Conservation (phyloP, 768 basidiomycete species). For the Phaffia tasmanica region DNA sequence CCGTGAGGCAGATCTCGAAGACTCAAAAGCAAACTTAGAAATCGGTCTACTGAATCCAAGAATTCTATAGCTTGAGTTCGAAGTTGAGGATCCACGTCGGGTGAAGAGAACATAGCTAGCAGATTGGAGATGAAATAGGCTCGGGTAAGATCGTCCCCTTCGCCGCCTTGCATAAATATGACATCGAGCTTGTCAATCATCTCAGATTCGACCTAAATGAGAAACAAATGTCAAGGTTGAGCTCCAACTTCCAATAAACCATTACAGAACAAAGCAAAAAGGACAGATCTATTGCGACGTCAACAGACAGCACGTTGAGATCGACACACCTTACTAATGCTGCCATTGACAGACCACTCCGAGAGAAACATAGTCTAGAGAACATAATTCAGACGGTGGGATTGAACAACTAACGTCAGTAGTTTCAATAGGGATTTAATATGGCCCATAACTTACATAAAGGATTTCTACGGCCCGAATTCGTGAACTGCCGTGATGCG, state of each 20-base stretch:
- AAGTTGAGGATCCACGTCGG: slow-evolving; percentile 66
- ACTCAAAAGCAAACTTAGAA: slow-evolving; percentile 78
- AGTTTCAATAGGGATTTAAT: too few species aligned
- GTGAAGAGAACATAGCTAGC: slow-evolving; percentile 74
- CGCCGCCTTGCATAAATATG: slow-evolving; percentile 84
- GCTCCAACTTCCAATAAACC: neutral
- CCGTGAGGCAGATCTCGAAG: slow-evolving; percentile 82
- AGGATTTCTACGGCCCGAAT: slow-evolving; percentile 84
- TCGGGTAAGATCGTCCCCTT: slow-evolving; percentile 74
- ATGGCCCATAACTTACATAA: slow-evolving; percentile 40
- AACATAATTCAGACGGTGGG: neutral
- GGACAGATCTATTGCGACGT: neutral
- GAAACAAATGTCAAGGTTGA: neutral
- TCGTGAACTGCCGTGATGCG: slow-evolving; percentile 84
- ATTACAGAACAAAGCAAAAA: neutral
- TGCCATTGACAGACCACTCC: slow-evolving; percentile 70
- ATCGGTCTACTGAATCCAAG: slow-evolving; percentile 79
- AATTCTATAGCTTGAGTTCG: slow-evolving; percentile 50
- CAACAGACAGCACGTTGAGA: neutral
- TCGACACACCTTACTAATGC: slow-evolving; percentile 57
- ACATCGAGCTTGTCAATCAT: slow-evolving; percentile 81
- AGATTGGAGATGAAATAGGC: slow-evolving; percentile 88
- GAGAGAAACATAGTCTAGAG: slow-evolving; percentile 73
- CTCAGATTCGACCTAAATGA: slow-evolving; percentile 58
- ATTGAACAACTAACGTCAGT: neutral